phyloP scores from a whole-genome alignment of 2,329 filamentous ascomycete genomes.

The Alternaria sp. region DNA sequence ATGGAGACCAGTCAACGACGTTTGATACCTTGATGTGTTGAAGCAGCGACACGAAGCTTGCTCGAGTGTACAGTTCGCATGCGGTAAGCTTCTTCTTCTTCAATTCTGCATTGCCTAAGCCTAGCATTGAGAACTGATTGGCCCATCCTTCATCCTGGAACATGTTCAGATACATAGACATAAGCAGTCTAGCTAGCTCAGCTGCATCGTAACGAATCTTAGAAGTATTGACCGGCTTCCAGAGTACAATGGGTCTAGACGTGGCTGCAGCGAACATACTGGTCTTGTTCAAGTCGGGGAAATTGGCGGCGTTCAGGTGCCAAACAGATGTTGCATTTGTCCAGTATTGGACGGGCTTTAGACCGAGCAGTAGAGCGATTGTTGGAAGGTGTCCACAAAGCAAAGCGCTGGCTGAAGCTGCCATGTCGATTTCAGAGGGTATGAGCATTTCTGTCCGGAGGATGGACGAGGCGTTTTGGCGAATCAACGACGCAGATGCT shows the following conservation, averaged over 20 bases:
- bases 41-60: slow-evolving; percentile 16
- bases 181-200: slow-evolving; percentile 13
- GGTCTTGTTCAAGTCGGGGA: background rate
- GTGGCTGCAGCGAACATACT: background rate
- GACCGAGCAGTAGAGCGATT: background rate
- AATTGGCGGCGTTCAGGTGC: background rate
- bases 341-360: background rate
- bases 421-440: slow-evolving; percentile 36
- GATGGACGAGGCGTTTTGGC: slow-evolving; percentile 41
- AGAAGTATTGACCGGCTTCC: slow-evolving; percentile 1
- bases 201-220: slow-evolving; percentile 50
- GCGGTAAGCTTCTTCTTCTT: slow-evolving; percentile 22
- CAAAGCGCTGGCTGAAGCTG: slow-evolving; percentile 48
- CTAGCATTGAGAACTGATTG: background rate
- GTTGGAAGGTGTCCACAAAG: slow-evolving; percentile 55
- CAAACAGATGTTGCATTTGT: background rate
- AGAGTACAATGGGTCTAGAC: slow-evolving; percentile 33
- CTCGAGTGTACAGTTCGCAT: slow-evolving; percentile 18
- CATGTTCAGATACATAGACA: slow-evolving; percentile 18
- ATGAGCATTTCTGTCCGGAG: slow-evolving; percentile 53
- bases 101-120: background rate
- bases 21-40: background rate
- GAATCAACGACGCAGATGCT: slow-evolving; percentile 54
- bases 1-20: slow-evolving; percentile 2
- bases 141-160: slow-evolving; percentile 13